phyloP scores from a whole-genome alignment of 2,329 filamentous ascomycete species.

The Aphanocladium album region DNA sequence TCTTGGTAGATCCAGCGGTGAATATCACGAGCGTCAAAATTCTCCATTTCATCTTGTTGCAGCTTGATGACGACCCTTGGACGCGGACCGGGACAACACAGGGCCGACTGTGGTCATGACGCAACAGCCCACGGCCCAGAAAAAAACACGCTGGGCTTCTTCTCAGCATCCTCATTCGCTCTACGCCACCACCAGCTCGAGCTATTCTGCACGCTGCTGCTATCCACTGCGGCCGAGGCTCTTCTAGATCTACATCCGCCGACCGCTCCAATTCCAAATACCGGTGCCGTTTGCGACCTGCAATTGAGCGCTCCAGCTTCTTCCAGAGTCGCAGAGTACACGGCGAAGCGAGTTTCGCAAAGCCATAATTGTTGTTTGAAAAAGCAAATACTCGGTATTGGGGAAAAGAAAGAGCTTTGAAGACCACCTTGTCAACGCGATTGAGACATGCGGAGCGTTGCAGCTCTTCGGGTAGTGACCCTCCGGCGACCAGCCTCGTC shows the following conservation, averaged over 20 bases:
- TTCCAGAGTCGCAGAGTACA: not conserved
- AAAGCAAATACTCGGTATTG: no score
- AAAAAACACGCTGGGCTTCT: not conserved
- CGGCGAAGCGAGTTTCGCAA: not conserved
- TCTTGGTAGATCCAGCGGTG: no score
- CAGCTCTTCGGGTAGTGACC: constrained; percentile 4
- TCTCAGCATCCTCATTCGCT: constrained; percentile 5
- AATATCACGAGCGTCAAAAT: not conserved
- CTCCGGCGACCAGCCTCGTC: constrained; percentile 9
- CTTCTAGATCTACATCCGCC: not conserved
- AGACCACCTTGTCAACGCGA: no score
- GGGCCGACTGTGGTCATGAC: not conserved
- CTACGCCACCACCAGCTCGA: not conserved
- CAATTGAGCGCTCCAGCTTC: not conserved
- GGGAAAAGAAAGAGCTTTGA: no score
- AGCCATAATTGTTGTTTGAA: not conserved
- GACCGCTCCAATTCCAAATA: not conserved
- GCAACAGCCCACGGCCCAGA: constrained; percentile 3
- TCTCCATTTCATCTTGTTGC: no score
- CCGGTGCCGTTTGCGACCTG: not conserved
- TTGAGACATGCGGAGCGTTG: not conserved
- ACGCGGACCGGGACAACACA: constrained; percentile 8
- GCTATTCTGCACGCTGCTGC: not conserved
- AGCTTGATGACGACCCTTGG: no score
- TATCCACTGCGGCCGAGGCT: constrained; percentile 11